Percentiles rank a stretch among this genome's conserved stretches.
These are phyloP conservation scores for Aspergillus funiculosus DNA, from an alignment of 495 filamentous ascomycete species.

Conservation along the genomic window DNA sequence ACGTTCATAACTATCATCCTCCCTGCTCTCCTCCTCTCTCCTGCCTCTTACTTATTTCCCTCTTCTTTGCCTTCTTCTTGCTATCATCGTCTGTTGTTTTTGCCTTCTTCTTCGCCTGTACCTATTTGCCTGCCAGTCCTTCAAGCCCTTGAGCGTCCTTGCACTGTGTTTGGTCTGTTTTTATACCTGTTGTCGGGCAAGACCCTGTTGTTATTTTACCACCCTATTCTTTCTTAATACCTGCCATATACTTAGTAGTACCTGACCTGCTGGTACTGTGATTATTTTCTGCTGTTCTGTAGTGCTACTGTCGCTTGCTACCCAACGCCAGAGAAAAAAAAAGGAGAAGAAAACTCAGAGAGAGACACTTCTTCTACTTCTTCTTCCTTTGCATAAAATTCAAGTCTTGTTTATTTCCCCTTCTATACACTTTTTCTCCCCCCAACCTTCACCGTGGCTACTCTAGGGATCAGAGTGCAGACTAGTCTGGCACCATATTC, in stretches of 20 bases:
- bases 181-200: not conserved
- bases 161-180: not conserved
- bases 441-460: slow-evolving; percentile 36
- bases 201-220: slow-evolving; percentile 4
- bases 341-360: slow-evolving; percentile 14
- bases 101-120: too few species aligned
- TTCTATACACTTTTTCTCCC: not conserved
- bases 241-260: slow-evolving; percentile 1
- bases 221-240: slow-evolving; percentile 11
- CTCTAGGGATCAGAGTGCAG: slow-evolving; percentile 39
- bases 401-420: not conserved
- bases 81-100: too few species aligned
- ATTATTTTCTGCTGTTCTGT: slow-evolving; percentile 1
- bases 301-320: slow-evolving; percentile 12
- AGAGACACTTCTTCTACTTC: not conserved
- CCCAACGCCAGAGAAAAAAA: slow-evolving; percentile 8
- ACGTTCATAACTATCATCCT: slow-evolving; percentile 7
- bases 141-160: not conserved
- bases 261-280: not conserved
- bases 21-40: slow-evolving; percentile 1
- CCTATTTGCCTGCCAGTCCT: too few species aligned
- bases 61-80: not conserved
- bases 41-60: slow-evolving; percentile 2
- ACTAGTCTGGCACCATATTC: slow-evolving; percentile 29
- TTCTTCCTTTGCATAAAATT: slow-evolving; percentile 1